Evolutionary conservation across 495 filamentous ascomycete genomes (phyloP), one percentile per base, ranked within the genome.

Genomic region (Penicillium silybi): DNA sequence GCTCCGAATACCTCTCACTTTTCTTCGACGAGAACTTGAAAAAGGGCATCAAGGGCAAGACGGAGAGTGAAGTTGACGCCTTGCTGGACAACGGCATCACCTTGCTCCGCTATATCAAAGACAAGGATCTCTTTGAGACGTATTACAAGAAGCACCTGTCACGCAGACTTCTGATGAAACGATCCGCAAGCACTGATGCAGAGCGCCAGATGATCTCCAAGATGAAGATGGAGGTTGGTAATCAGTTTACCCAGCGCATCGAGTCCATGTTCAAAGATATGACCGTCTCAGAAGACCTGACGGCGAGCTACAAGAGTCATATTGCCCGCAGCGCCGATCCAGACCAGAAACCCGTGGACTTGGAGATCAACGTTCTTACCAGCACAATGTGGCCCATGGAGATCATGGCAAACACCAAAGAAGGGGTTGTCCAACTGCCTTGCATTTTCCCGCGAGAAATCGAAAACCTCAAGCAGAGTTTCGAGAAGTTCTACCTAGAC

Each of bases 251-350:
- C 0, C 73, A 82, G 56, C 92, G 93, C 58, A 79, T 97, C 20
- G 93, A 99, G 63, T 83, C 90, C 46, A 99, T 99, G 93, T 99
- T 99, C 68, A 95, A 88, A 68, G 93, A 99, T 62, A 97, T 99
- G 87, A 79, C 86, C 18, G 76, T 91, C 6, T 96, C 90, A 0
- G 86, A 89, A 51, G 95, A 97, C 46, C 74, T 96, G n/a, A 87
- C 85, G 0, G 65, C 81, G 2, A 81, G 78, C 43, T 97, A 90
- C 71, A 85, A 86, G 47, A 74, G 78, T 7, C 80, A 95, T 52
- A 80, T 92, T 18, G 68, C 73, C 3, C 72, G 73, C 16, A 71
- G 84, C 3, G 85, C 82, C 7, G 87, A 88, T 49, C 72, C 74
- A 0, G 87, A 89, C 46, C 69, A 77, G 19, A 86, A 81, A 61